Evolutionary conservation across 192 early-diverging fungal species (phyloP).

Genomic region (Funneliformis geosporum): DNA sequence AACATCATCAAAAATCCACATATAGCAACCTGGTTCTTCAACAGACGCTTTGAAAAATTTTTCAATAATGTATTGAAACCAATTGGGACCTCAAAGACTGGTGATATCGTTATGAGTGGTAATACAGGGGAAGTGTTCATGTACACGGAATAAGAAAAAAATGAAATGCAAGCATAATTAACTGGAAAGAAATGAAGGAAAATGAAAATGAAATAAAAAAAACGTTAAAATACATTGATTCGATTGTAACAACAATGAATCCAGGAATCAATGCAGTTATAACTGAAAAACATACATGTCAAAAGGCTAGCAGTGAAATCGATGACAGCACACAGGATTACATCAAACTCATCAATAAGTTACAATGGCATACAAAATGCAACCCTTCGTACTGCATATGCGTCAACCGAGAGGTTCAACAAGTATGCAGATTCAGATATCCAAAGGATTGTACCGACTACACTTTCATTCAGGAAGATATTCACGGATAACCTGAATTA

Average conservation of each 20-base stretch:
- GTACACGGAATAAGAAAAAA: background rate
- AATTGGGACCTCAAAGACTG: background rate
- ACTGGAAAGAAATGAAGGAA: background rate
- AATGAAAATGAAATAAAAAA: background rate
- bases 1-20: too few relatives aligned
- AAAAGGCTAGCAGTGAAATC: too few relatives aligned
- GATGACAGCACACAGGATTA: too few relatives aligned
- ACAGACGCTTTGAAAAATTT: background rate
- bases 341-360: too few relatives aligned
- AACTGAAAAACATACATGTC: too few relatives aligned
- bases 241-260: background rate
- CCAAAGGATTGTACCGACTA: background rate
- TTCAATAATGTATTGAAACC: background rate
- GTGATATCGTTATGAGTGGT: too few relatives aligned
- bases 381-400: background rate
- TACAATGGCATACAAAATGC: too few relatives aligned
- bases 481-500: background rate
- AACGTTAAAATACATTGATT: background rate
- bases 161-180: background rate
- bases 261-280: too few relatives aligned
- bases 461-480: background rate
- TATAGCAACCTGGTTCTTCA: background rate
- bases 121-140: background rate
- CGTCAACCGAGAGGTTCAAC: background rate
- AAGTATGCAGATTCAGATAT: background rate